These are phyloP conservation scores for Fonsecaea multimorphosa DNA, from an alignment of 2,329 filamentous ascomycete genomes.

Conservation along the genomic window DNA sequence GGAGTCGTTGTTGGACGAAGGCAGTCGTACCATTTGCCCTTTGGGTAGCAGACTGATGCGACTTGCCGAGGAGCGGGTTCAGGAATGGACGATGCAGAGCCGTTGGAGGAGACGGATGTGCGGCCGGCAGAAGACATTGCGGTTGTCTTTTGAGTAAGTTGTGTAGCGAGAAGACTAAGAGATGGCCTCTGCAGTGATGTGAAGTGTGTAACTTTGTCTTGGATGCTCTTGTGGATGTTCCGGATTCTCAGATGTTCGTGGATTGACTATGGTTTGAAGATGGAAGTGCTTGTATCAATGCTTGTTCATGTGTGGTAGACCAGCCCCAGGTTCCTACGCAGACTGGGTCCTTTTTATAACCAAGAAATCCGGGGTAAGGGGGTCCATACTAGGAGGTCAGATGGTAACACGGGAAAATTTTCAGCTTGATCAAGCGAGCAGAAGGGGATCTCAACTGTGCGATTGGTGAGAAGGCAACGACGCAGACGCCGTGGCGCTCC, in stretches of 20 bases:
- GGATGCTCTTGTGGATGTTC: not conserved
- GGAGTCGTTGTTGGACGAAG: slow-evolving; percentile 28
- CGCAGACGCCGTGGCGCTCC: not conserved
- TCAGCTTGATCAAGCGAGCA: slow-evolving; percentile 7
- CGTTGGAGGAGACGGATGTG: slow-evolving; percentile 8
- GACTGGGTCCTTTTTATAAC: slow-evolving; percentile 10
- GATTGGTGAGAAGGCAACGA: slow-evolving; percentile 3
- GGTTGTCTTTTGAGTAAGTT: not conserved
- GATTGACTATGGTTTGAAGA: not conserved
- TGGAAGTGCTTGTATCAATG: slow-evolving; percentile 14
- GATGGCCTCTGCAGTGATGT: not conserved
- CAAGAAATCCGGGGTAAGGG: slow-evolving; percentile 10
- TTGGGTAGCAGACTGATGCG: slow-evolving; percentile 26
- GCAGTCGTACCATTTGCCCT: slow-evolving; percentile 35
- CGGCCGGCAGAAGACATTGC: slow-evolving; percentile 13
- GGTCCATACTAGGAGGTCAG: not conserved
- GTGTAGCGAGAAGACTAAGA: not conserved
- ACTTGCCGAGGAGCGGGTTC: slow-evolving; percentile 15
- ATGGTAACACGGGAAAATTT: not conserved
- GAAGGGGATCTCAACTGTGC: not conserved
- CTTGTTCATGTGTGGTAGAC: slow-evolving; percentile 13
- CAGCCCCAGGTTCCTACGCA: slow-evolving; percentile 2
- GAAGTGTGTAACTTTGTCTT: not conserved
- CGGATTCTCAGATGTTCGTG: not conserved
- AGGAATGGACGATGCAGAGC: slow-evolving; percentile 7